A percentile compares a stretch with the other conserved stretches of the same genome.
phyloP scores from a whole-genome alignment of 2,329 filamentous ascomycete species.

The Ceratocystis cacaofunesta region DNA sequence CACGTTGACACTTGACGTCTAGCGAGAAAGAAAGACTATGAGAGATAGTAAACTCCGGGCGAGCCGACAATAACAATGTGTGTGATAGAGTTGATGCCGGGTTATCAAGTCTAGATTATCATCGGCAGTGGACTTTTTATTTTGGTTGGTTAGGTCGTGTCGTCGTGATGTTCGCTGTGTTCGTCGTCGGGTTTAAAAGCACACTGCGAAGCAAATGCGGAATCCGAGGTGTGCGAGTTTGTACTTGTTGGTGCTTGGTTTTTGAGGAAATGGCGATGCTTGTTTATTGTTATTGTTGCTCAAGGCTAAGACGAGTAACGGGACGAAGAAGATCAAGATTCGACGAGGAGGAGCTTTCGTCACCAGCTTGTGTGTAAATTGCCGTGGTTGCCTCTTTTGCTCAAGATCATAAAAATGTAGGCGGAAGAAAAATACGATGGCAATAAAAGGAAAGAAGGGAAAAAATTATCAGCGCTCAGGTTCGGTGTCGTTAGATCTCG shows the following conservation, averaged over 20 bases:
- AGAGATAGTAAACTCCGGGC: background rate
- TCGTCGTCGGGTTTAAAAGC: no score
- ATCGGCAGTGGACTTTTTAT: background rate
- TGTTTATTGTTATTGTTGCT: background rate
- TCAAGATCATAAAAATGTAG: background rate
- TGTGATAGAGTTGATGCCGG: background rate
- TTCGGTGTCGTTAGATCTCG: background rate
- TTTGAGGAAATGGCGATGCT: background rate
- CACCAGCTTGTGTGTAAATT: background rate
- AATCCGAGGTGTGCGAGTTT: no score
- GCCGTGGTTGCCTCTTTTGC: background rate
- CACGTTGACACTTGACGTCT: background rate
- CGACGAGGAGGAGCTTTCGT: constrained; percentile 9
- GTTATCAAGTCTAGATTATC: background rate
- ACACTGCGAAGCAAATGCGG: no score
- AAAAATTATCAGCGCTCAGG: background rate
- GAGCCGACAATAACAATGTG: background rate
- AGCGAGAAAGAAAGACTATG: background rate
- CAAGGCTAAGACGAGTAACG: background rate
- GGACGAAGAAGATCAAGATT: constrained; percentile 6
- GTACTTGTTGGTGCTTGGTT: no score
- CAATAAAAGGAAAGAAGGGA: background rate
- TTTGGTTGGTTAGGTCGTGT: background rate
- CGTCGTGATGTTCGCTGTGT: background rate
- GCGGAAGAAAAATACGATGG: background rate